Evolutionary conservation across 2,329 filamentous ascomycete species (phyloP).

Genomic region (Beauveria bassiana): DNA sequence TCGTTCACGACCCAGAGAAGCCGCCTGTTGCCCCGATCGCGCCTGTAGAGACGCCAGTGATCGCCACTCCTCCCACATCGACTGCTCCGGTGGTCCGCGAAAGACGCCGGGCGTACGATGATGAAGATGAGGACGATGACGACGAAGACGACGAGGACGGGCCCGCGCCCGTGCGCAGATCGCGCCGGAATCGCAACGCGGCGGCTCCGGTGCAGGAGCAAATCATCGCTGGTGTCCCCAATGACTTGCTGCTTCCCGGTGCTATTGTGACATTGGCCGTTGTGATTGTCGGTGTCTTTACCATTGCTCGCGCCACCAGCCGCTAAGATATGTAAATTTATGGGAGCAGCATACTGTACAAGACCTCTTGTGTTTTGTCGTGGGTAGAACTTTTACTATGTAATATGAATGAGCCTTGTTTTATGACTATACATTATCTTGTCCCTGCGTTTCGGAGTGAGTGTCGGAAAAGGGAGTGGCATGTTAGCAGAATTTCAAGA

Average conservation of each 20-base stretch:
- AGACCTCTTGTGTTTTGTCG: not conserved
- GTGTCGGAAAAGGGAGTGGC: no score
- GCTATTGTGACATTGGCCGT: constrained; percentile 93
- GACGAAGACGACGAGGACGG: constrained; percentile 32
- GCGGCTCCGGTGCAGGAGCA: constrained; percentile 54
- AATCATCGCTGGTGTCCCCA: constrained; percentile 83
- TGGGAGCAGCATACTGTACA: constrained; percentile 6
- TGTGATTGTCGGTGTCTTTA: constrained; percentile 89
- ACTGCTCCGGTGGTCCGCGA: constrained; percentile 41
- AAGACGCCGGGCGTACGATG: constrained; percentile 38
- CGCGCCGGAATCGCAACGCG: constrained; percentile 29
- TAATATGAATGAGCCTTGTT: constrained; percentile 13
- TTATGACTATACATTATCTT: not conserved
- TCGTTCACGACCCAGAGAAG: constrained; percentile 88
- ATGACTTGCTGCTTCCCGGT: constrained; percentile 86
- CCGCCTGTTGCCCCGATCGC: constrained; percentile 64
- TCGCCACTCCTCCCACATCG: constrained; percentile 41
- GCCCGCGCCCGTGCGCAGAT: constrained; percentile 29
- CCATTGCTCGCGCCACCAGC: constrained; percentile 63
- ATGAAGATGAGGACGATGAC: constrained; percentile 49
- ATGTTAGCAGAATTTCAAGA: no score
- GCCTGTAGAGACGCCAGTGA: constrained; percentile 33
- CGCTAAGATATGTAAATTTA: constrained; percentile 18
- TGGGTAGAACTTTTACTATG: constrained; percentile 10
- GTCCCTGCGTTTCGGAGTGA: no score